Evolutionary conservation across 108 stramenopile species (phyloP).

Genomic region (Cyclostephanos tholiformis): DNA sequence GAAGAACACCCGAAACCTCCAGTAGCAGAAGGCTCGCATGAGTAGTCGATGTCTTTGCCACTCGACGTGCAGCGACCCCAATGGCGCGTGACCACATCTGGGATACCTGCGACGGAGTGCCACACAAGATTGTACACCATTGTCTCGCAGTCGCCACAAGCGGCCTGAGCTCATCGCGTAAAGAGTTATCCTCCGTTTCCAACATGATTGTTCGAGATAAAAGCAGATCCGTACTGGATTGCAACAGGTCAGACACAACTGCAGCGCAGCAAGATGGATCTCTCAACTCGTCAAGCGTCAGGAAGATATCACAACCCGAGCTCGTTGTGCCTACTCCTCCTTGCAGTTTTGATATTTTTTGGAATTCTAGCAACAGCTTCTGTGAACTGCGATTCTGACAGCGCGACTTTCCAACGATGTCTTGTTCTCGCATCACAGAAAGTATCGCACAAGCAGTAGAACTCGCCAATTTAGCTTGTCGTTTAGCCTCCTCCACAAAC

Average conservation of each 20-base stretch:
- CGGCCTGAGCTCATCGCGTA: constrained; percentile 24
- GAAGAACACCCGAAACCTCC: constrained; percentile 45
- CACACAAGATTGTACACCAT: constrained; percentile 44
- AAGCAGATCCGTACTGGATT: constrained; percentile 31
- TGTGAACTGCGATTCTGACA: not conserved
- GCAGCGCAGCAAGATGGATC: constrained; percentile 22
- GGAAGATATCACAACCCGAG: constrained; percentile 28
- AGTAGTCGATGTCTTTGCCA: constrained; percentile 33
- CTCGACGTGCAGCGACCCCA: constrained; percentile 26
- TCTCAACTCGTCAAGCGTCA: constrained; percentile 33
- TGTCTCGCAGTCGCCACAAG: constrained; percentile 36
- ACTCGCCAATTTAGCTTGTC: constrained; percentile 30
- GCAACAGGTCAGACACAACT: constrained; percentile 30
- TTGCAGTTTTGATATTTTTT: constrained; percentile 41
- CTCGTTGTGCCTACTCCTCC: not conserved
- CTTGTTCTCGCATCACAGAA: constrained; percentile 33
- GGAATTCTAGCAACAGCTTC: constrained; percentile 34
- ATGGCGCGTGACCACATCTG: constrained; percentile 46
- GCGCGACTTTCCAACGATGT: not conserved
- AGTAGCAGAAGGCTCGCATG: constrained; percentile 46
- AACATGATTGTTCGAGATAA: constrained; percentile 7
- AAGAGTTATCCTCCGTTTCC: constrained; percentile 19
- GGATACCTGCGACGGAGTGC: constrained; percentile 25
- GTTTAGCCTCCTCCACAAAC: constrained; percentile 27
- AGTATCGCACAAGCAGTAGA: constrained; percentile 42